Evolutionary conservation across 306 rosid species (phyloP), one percentile per base, ranked within the genome.

Genomic region (Vigna angularis): DNA sequence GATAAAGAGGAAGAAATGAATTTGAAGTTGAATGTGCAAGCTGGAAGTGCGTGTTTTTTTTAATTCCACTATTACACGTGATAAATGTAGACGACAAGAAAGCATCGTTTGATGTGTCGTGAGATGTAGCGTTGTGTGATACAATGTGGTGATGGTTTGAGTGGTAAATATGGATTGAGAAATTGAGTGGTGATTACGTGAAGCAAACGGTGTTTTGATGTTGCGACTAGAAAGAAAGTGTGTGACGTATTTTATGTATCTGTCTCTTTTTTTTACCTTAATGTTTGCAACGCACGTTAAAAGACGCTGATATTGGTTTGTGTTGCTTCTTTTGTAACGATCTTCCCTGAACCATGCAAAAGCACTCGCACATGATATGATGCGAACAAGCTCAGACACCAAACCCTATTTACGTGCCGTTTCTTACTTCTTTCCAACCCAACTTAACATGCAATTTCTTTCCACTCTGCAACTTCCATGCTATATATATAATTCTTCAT

Each of bases 121-220:
- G 44, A 38, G 44, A 38, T 7, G 44, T 38, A 40, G 45, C 45
- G 9, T 40, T 8, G 45, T 8, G 2, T 8, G 11, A 8, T 7
- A 40, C 2, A 40, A 38, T 38, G 44, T 6, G 9, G 9, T 38
- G 75, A 2, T 28, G 32, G 32, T 28, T 28, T 28, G 32, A 28
- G 4, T 30, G 32, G 5, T 30, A 30, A 30, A 30, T 30, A 30
- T 30, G 5, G 82, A 82, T 28, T 73, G 68, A 73, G 79, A 74
- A 50, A 30, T 45, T 40, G 61, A 51, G 50, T 44, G 70, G 75
- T 65, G 64, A 84, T 72, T 84, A 68, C 89, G 84, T 85, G 88
- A 79, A 79, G 84, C 82, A 51, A 16, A 85, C 84, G 89, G 65
- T 58, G 76, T 75, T 74, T 68, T 18, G 28, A 61, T 45, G 80